These are phyloP conservation scores for Komagataella phaffii DNA, from an alignment of 805 yeast genomes.

Conservation along the genomic window DNA sequence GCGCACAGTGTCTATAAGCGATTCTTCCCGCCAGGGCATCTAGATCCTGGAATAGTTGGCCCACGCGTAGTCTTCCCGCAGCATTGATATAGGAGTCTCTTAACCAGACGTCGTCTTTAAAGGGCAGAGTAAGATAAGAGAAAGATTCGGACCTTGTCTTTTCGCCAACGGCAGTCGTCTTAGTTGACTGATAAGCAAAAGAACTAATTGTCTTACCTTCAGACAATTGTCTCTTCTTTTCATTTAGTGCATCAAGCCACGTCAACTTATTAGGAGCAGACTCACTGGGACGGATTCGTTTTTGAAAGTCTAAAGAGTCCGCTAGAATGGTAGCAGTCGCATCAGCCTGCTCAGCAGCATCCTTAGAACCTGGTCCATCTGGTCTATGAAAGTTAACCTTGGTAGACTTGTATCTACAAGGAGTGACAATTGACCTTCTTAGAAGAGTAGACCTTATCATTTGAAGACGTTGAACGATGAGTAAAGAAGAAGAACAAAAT, in stretches of 20 bases:
- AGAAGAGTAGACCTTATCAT: neutral
- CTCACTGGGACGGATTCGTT: conserved; percentile 16
- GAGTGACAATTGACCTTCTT: neutral
- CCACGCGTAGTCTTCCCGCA: conserved; percentile 82
- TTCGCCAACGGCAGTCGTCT: conserved; percentile 56
- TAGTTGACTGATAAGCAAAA: conserved; percentile 58
- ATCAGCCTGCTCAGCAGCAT: conserved; percentile 55
- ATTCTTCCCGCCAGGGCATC: conserved; percentile 92
- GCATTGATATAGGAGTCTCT: conserved; percentile 85
- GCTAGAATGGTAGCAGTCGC: conserved; percentile 61
- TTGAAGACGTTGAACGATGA: neutral
- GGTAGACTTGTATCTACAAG: conserved; percentile 48
- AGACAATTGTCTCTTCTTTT: conserved; percentile 52
- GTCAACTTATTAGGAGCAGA: conserved; percentile 37
- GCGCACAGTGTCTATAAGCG: conserved; percentile 86
- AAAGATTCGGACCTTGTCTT: conserved; percentile 71
- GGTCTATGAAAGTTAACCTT: conserved; percentile 28
- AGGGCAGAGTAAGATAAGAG: conserved; percentile 57
- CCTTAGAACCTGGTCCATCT: conserved; percentile 24
- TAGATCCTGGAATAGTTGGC: conserved; percentile 86
- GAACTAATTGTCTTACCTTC: conserved; percentile 68
- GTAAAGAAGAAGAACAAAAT: neutral
- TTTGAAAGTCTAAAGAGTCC: conserved; percentile 41
- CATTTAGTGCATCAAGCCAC: conserved; percentile 78
- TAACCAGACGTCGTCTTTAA: conserved; percentile 69